Conservation (phyloP, 305 asterid species). For the Rubia peregrina region DNA sequence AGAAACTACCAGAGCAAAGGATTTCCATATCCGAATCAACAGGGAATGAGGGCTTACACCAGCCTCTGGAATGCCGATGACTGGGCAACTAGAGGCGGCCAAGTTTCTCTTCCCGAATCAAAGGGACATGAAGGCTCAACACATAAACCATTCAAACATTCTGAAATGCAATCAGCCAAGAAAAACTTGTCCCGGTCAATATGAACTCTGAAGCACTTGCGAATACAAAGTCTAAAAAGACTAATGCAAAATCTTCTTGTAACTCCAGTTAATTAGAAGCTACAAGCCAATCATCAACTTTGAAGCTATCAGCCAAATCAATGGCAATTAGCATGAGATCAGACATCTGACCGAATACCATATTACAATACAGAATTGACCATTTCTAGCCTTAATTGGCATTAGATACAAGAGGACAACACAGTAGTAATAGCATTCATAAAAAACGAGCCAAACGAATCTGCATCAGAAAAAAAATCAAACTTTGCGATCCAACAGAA, state of each 20-base stretch:
- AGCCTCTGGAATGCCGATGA: constrained; percentile 80
- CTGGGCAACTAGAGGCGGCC: constrained; percentile 78
- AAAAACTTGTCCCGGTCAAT: background rate
- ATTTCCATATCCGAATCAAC: constrained; percentile 47
- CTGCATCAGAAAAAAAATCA: background rate
- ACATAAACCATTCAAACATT: background rate
- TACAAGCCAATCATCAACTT: background rate
- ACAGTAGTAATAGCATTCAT: background rate
- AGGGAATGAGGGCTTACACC: constrained; percentile 53
- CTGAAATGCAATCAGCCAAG: too few species aligned
- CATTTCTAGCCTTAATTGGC: background rate
- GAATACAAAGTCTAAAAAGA: background rate
- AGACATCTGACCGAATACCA: background rate
- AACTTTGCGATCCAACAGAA: background rate
- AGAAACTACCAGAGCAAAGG: constrained; percentile 39
- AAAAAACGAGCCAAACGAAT: background rate
- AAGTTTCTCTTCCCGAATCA: constrained; percentile 16
- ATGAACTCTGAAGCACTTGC: background rate
- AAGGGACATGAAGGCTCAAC: background rate
- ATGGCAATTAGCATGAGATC: background rate
- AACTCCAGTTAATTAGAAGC: background rate
- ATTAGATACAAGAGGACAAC: background rate
- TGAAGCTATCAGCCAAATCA: background rate
- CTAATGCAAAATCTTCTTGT: background rate
- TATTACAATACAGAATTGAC: background rate